Percentiles rank a stretch among this genome's conserved stretches.
Conservation (phyloP, 805 yeast species). For the Naumovozyma baii region DNA sequence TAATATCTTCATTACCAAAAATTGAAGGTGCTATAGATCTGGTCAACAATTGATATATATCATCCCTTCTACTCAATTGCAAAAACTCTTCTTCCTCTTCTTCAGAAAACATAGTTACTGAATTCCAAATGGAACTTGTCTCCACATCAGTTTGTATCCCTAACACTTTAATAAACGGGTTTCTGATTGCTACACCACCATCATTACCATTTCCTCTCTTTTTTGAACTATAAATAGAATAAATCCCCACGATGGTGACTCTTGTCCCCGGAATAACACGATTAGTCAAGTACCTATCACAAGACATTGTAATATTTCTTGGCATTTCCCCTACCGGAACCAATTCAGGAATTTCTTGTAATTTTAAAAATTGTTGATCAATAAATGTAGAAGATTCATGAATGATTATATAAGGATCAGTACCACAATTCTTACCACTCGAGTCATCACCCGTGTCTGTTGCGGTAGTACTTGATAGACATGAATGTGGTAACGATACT, state of each 20-base stretch:
- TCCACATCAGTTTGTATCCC: constrained; percentile 84
- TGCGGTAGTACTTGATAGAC: constrained; percentile 21
- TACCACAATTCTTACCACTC: constrained; percentile 49
- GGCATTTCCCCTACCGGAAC: constrained; percentile 99
- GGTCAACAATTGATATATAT: constrained; percentile 77
- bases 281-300: constrained; percentile 84
- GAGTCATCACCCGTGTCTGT: constrained; percentile 6
- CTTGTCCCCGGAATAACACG: constrained; percentile 91
- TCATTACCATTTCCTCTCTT: constrained; percentile 43
- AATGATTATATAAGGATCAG: constrained; percentile 84
- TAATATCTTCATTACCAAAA: constrained; percentile 87
- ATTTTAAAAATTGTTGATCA: constrained; percentile 87
- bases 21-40: constrained; percentile 93
- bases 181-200: constrained; percentile 70
- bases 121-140: constrained; percentile 46
- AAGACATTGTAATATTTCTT: constrained; percentile 76
- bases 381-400: constrained; percentile 91
- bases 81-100: constrained; percentile 91
- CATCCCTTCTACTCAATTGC: constrained; percentile 69
- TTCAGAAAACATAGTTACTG: constrained; percentile 55
- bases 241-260: constrained; percentile 85
- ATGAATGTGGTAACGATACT: constrained; percentile 27
- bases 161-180: constrained; percentile 78
- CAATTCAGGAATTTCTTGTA: constrained; percentile 97
- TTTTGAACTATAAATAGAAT: constrained; percentile 78